These are phyloP conservation scores for Yamadazyma atmosphaerica DNA, from an alignment of 1,139 yeast genomes.

Conservation along the genomic window DNA sequence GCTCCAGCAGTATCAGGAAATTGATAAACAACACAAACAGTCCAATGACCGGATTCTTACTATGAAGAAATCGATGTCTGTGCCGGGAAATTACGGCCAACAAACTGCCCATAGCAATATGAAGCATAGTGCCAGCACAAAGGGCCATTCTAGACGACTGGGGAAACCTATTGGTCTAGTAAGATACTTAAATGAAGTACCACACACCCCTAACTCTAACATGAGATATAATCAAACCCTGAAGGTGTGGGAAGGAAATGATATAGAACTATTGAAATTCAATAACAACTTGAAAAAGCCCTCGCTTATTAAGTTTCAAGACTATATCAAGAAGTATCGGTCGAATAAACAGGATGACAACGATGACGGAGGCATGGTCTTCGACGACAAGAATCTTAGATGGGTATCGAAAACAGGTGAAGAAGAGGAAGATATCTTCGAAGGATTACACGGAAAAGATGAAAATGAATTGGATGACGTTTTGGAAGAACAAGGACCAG, in stretches of 20 bases:
- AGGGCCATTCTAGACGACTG: slow-evolving; percentile 3
- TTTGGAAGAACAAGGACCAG: not conserved
- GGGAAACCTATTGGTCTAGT: slow-evolving; percentile 32
- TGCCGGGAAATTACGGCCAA: slow-evolving; percentile 8
- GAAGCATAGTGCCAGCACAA: not conserved
- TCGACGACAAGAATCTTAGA: slow-evolving; percentile 56
- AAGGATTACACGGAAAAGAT: slow-evolving; percentile 21
- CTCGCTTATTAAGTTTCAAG: slow-evolving; percentile 35
- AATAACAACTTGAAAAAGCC: slow-evolving; percentile 35
- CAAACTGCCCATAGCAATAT: slow-evolving; percentile 1
- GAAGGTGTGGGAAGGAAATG: slow-evolving; percentile 71
- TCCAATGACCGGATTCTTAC: slow-evolving; percentile 16
- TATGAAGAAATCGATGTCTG: slow-evolving; percentile 16
- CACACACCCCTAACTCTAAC: slow-evolving; percentile 16
- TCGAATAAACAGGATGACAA: slow-evolving; percentile 12
- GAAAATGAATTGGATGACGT: not conserved
- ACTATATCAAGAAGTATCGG: slow-evolving; percentile 19
- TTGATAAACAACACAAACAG: slow-evolving; percentile 17
- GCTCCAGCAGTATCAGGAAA: slow-evolving; percentile 18
- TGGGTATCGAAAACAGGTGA: slow-evolving; percentile 49
- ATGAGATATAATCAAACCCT: slow-evolving; percentile 59
- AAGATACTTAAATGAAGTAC: slow-evolving; percentile 29
- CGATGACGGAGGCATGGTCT: slow-evolving; percentile 52
- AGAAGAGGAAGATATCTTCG: slow-evolving; percentile 51
- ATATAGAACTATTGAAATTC: slow-evolving; percentile 53